Conservation (phyloP, 345 rosid species). For the Geranium brycei region DNA sequence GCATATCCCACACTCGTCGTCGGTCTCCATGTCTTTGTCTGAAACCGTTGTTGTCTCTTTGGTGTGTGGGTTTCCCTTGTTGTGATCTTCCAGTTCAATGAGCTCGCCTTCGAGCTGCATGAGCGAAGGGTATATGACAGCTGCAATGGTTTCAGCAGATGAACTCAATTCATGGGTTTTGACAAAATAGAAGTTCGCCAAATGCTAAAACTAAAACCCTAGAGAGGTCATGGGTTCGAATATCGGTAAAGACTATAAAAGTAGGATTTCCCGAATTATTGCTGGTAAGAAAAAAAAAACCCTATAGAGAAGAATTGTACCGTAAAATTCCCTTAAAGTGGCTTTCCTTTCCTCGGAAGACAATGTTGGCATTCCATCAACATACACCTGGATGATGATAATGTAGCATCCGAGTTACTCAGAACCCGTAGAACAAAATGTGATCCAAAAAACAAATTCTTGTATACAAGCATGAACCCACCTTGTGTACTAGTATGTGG, state of each 20-base stretch:
- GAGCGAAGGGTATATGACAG: constrained; percentile 50
- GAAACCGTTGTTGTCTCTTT: constrained; percentile 15
- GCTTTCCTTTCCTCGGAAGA: constrained; percentile 49
- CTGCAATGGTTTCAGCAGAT: constrained; percentile 21
- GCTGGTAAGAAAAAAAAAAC: too few relatives aligned
- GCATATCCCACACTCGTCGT: constrained; percentile 62
- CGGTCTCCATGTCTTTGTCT: constrained; percentile 29
- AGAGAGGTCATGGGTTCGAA: too few relatives aligned
- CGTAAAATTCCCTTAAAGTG: constrained; percentile 50
- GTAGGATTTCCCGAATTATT: too few relatives aligned
- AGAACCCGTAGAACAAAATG: not conserved
- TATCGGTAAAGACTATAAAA: too few relatives aligned
- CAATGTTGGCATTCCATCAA: constrained; percentile 44
- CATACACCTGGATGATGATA: constrained; percentile 31
- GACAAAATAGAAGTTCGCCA: not conserved
- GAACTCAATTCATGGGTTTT: constrained; percentile 3
- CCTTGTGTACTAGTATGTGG: constrained; percentile 48
- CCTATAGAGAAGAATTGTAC: constrained; percentile 13
- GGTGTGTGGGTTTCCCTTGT: constrained; percentile 5
- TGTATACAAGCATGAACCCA: constrained; percentile 2
- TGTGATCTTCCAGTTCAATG: constrained; percentile 13
- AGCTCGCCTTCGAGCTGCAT: constrained; percentile 38
- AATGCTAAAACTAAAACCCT: too few relatives aligned
- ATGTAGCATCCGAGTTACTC: constrained; percentile 6
- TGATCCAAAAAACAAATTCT: not conserved